Percentiles rank a stretch among this genome's conserved stretches.
phyloP scores from a whole-genome alignment of 495 filamentous ascomycete genomes.

The Rhypophila decipiens region DNA sequence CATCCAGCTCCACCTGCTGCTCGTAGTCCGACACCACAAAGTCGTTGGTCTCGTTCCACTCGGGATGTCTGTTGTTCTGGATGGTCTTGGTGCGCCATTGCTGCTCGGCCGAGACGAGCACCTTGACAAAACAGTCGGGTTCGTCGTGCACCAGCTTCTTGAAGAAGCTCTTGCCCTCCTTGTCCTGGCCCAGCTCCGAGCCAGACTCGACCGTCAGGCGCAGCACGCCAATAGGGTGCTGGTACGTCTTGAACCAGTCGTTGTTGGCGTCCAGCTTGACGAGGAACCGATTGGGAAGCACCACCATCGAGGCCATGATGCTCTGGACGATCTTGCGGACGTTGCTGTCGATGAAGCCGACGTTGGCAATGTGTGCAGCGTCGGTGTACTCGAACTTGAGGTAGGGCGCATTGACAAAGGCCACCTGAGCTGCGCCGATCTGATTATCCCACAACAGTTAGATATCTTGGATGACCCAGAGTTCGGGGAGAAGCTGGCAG shows the following conservation, averaged over 20 bases:
- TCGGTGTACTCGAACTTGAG: slow-evolving; percentile 37
- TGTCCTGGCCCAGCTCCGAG: slow-evolving; percentile 20
- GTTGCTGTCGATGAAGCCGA: slow-evolving; percentile 23
- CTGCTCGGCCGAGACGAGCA: slow-evolving; percentile 30
- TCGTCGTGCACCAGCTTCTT: slow-evolving; percentile 25
- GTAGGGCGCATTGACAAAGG: slow-evolving; percentile 38
- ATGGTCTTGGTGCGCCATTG: slow-evolving; percentile 28
- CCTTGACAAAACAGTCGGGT: slow-evolving; percentile 35
- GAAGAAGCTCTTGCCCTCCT: slow-evolving; percentile 21
- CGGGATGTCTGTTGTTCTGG: slow-evolving; percentile 31
- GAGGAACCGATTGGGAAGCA: slow-evolving; percentile 38
- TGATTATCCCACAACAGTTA: slow-evolving; percentile 8
- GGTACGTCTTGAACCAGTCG: slow-evolving; percentile 39
- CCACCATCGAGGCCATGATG: slow-evolving; percentile 33
- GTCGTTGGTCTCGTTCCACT: slow-evolving; percentile 37
- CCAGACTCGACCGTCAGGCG: slow-evolving; percentile 36
- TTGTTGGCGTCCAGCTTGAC: slow-evolving; percentile 34
- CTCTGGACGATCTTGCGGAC: slow-evolving; percentile 29
- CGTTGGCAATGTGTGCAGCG: slow-evolving; percentile 33
- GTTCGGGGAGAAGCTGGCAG: background rate
- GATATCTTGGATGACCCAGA: background rate
- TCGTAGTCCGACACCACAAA: slow-evolving; percentile 33
- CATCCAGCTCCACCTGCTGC: slow-evolving; percentile 28
- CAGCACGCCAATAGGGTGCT: slow-evolving; percentile 31
- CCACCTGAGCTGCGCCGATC: slow-evolving; percentile 37